Evolutionary conservation across 306 rosid genomes (phyloP).

Genomic region (Begonia masoniana): DNA sequence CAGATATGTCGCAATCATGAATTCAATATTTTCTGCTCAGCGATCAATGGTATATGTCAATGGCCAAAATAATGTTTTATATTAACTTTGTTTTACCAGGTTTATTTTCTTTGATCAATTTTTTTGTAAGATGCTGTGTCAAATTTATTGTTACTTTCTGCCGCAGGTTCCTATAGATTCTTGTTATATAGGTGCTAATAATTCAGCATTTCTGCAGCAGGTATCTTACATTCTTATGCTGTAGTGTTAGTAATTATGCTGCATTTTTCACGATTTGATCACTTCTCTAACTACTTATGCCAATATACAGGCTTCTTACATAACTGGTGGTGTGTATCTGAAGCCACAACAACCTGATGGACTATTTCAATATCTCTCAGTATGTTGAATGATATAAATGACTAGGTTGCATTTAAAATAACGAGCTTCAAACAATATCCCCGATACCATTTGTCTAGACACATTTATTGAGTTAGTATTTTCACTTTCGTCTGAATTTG

Average conservation of each 20-base stretch:
- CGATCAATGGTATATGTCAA: conserved; percentile 43
- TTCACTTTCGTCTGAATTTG: too few species aligned
- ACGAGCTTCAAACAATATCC: too few species aligned
- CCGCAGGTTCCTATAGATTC: conserved; percentile 90
- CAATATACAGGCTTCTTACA: conserved; percentile 68
- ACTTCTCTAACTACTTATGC: conserved; percentile 16
- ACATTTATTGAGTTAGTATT: too few species aligned
- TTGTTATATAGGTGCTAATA: conserved; percentile 65
- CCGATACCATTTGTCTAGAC: too few species aligned
- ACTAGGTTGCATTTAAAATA: too few species aligned
- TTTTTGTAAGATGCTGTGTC: background rate
- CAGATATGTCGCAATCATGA: conserved; percentile 97
- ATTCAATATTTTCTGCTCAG: conserved; percentile 91
- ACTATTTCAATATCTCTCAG: conserved; percentile 82
- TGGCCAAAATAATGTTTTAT: background rate
- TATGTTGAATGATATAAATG: conserved; percentile 20
- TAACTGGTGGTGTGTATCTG: conserved; percentile 88
- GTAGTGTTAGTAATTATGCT: too few species aligned
- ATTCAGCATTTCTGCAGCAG: conserved; percentile 98
- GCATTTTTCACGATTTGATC: background rate
- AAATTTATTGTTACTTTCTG: background rate
- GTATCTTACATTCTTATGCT: conserved; percentile 21
- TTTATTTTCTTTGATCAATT: background rate
- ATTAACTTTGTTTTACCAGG: too few species aligned
- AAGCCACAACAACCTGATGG: conserved; percentile 81